Percentiles rank a stretch among this genome's conserved stretches.
These are phyloP conservation scores for Aspergillus cejpii DNA, from an alignment of 2,329 filamentous ascomycete genomes.

Conservation along the genomic window DNA sequence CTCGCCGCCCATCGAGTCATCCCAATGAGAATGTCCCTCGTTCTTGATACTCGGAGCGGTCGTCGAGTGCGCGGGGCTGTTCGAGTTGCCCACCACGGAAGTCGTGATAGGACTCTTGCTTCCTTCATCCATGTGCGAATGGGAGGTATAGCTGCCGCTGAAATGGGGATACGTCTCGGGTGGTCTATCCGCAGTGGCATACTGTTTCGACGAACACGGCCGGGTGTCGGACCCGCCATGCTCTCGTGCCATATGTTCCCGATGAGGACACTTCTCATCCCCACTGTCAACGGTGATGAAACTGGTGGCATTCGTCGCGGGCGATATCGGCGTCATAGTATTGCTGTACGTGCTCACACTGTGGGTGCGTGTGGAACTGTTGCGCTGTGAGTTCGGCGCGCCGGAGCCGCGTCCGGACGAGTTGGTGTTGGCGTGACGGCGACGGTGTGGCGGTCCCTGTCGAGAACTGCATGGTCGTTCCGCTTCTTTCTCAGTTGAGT, in stretches of 20 bases:
- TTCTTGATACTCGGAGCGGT: conserved; percentile 25
- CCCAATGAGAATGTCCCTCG: conserved; percentile 18
- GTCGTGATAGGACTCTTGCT: conserved; percentile 20
- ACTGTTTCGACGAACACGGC: conserved; percentile 27
- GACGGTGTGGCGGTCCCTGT: conserved; percentile 19
- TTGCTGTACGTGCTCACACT: conserved; percentile 41
- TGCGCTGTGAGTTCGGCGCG: conserved; percentile 31
- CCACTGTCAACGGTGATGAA: conserved; percentile 38
- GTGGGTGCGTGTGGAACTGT: conserved; percentile 37
- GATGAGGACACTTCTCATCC: conserved; percentile 32
- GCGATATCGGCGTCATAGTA: conserved; percentile 38
- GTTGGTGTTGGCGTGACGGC: conserved; percentile 29
- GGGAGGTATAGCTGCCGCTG: conserved; percentile 22
- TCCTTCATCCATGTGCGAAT: conserved; percentile 20
- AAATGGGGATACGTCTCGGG: conserved; percentile 17
- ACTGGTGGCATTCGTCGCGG: conserved; percentile 42
- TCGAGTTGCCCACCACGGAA: conserved; percentile 17
- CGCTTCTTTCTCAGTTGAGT: conserved; percentile 12
- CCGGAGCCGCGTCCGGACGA: conserved; percentile 33
- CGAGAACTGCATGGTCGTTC: conserved; percentile 29
- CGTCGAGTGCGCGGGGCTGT: conserved; percentile 26
- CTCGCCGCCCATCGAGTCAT: conserved; percentile 19
- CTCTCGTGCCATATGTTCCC: conserved; percentile 27
- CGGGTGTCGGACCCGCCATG: conserved; percentile 27
- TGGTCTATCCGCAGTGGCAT: conserved; percentile 17